Conservation (phyloP, 2,329 filamentous ascomycete genomes). For the Cladosporium oxysporum region DNA sequence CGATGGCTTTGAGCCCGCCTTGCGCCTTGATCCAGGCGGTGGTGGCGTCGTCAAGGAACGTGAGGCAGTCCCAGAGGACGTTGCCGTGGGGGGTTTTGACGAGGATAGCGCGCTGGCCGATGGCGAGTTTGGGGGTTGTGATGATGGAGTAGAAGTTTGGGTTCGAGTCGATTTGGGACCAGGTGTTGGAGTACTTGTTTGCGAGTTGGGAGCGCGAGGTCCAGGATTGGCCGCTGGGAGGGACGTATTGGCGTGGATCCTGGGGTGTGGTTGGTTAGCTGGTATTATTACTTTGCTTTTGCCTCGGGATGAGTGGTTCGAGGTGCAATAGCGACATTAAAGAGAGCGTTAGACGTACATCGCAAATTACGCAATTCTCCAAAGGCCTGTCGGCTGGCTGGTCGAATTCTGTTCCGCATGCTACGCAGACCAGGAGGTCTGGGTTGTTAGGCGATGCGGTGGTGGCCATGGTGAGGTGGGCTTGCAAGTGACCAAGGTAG, state of each 20-base stretch:
- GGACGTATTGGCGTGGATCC: conserved; percentile 69
- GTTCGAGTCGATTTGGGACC: conserved; percentile 45
- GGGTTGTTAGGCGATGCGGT: conserved; percentile 21
- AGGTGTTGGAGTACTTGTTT: conserved; percentile 53
- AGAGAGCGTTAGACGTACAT: conserved; percentile 54
- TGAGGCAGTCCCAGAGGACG: conserved; percentile 77
- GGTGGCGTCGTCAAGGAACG: conserved; percentile 67
- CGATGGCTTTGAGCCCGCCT: conserved; percentile 70
- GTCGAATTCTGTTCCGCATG: conserved; percentile 72
- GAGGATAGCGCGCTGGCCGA: conserved; percentile 73
- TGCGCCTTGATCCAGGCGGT: conserved; percentile 58
- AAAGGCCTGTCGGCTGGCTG: conserved; percentile 51
- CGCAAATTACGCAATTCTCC: conserved; percentile 68
- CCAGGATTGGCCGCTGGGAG: conserved; percentile 64
- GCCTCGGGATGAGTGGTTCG: not conserved
- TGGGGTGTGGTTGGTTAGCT: conserved; percentile 28
- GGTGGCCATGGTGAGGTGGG: not conserved
- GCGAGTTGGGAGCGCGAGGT: conserved; percentile 55
- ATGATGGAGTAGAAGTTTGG: conserved; percentile 46
- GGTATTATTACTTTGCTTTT: not conserved
- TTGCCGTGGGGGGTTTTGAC: conserved; percentile 67
- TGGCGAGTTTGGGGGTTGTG: conserved; percentile 59
- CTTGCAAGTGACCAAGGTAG: not conserved
- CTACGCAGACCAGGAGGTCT: conserved; percentile 61
- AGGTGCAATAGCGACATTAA: not conserved